Evolutionary conservation across 495 filamentous ascomycete species (phyloP).

Genomic region (Penicillium waksmanii): DNA sequence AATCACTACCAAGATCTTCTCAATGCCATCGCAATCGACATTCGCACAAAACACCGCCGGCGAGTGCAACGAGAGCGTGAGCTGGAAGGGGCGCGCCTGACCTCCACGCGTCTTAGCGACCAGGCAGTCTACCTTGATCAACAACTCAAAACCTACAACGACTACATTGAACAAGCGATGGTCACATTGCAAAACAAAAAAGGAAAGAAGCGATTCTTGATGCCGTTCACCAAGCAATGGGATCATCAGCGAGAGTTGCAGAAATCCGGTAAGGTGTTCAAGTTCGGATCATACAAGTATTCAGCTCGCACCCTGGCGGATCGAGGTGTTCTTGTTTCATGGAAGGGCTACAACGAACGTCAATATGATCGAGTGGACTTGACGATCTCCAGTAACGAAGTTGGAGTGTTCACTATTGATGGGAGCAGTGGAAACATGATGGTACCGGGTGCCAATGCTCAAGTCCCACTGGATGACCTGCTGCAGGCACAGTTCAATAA

Average conservation of each 20-base stretch:
- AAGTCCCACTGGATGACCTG: constrained; percentile 89
- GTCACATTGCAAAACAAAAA: constrained; percentile 97
- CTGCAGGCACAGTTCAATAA: constrained; percentile 97
- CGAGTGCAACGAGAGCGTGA: constrained; percentile 89
- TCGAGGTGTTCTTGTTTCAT: constrained; percentile 88
- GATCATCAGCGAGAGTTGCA: constrained; percentile 96
- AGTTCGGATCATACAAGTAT: constrained; percentile 98
- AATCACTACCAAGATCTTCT: constrained; percentile 97
- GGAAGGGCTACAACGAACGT: constrained; percentile 81
- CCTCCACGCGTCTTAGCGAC: constrained; percentile 81
- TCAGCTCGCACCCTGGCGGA: constrained; percentile 85
- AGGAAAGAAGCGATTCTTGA: constrained; percentile 89
- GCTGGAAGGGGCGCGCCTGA: constrained; percentile 83
- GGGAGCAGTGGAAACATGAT: constrained; percentile 92
- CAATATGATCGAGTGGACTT: constrained; percentile 92
- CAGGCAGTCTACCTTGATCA: constrained; percentile 92
- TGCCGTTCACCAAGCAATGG: constrained; percentile 99
- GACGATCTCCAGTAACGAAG: constrained; percentile 91
- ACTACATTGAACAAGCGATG: constrained; percentile 99
- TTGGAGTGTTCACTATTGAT: constrained; percentile 92
- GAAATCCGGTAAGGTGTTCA: constrained; percentile 86
- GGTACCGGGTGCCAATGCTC: constrained; percentile 89
- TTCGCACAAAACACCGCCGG: constrained; percentile 92
- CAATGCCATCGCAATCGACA: constrained; percentile 95
- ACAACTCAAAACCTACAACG: constrained; percentile 96